Base-by-base conservation (phyloP, 2,329 filamentous ascomycete genomes). In the Zymoseptoria passerinii region DNA sequence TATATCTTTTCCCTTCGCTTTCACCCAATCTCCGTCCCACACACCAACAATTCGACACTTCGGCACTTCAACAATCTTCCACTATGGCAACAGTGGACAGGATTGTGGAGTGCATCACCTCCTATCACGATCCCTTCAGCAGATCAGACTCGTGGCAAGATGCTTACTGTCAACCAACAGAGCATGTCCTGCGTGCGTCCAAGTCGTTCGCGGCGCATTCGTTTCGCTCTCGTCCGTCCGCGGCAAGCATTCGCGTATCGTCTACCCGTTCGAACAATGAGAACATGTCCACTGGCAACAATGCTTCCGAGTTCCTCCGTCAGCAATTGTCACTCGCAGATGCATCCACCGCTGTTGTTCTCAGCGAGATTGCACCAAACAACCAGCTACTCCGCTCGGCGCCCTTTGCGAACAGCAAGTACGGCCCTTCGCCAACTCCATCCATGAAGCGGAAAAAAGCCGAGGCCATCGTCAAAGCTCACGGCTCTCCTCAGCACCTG, bases 401-500 rank as follows among this genome's bases (percentile, higher is more conserved):
- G 10, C 59, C 63, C 28, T 63, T 60, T 58, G 23, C 23, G 19
- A 44, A 16, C 35, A 28, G 18, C 50, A 65, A 62, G 28, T 60
- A 62, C 19, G 66, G 71, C 29, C 75, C 74, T 5, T 80, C 78
- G 2, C 78, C 78, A 13, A 77, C 77, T 1, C 77, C 78, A 10
- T 80, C 78, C 1, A 67, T 80, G 66, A 79, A 79, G 68, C 74
- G 75, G 49, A 76, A 75, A 55, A 79, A 78, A 61, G 77, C 75
- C 10, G 77, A 80, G 64, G 73, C 72, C 49, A 74, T 80, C 49
- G 74, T 80, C 66, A 78, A 79, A 62, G 75, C 77, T 60, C 78
- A 80, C 70, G 78, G 78, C 56, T 80, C 78, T 44, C 78, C 78
- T 40, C 76, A 75, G 20, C 76, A 78, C 58, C 69, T 80, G 57